Evolutionary conservation across 2,329 filamentous ascomycete genomes (phyloP), one percentile per base, ranked within the genome.

Genomic region (Monosporascus sp.): DNA sequence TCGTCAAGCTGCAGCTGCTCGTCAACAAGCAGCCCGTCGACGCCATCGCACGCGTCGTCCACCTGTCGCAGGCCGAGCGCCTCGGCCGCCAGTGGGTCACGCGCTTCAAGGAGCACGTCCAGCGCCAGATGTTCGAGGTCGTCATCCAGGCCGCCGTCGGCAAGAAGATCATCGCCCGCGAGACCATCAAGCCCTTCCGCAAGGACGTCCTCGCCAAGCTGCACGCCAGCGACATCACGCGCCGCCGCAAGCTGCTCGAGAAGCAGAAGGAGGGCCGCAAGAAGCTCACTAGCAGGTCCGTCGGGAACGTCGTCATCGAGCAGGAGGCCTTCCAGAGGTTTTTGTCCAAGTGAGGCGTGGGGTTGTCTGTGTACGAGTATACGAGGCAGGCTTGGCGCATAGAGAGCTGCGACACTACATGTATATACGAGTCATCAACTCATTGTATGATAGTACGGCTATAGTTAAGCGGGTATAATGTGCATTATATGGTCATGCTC

Each of bases 201-300:
- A 99, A 99, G 71, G 94, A 99, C 63, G 94, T 99, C 3, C 74
- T 96, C 53, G 87, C 88, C 7, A 97, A 97, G 72, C 76, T 99
- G 52, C 95, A 99, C 68, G 94, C 94, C 1, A 89, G 88, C 57
- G 94, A 99, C 73, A 82, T 96, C 17, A 84, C 85, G 3, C 78
- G 94, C 54, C 81, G 92, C 38, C 82, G 85, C 65, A 99, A 99
- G 72, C 72, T 99, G 60, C 73, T 99, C 11, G 93, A 97, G 74
- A 96, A 93, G 78, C 94, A 99, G 72, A 99, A 99, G 74, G 92
- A 92, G 60, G 94, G 94, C 0, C 81, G 91, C 52, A 97, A 96
- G 81, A 88, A 87, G 71, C 73, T 99, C 55, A 46, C 43, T 5
- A 46, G 43, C 26, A 84, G 90, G 55, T 82, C 87, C 1, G 86